phyloP scores from a whole-genome alignment of 306 rosid species.

The Cucurbita ficifolia region DNA sequence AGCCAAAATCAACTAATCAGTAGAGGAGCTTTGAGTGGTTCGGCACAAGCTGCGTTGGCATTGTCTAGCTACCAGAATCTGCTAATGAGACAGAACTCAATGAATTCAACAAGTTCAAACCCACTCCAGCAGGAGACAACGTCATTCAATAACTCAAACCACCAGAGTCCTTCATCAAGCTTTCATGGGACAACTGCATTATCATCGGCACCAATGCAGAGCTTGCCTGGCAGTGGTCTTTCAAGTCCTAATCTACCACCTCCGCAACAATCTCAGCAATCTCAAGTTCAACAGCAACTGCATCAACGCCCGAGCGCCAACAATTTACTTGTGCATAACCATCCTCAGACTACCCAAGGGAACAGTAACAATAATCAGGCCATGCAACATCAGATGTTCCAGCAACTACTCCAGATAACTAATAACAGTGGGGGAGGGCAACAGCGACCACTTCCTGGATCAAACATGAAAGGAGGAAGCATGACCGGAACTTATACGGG shows the following conservation, averaged over 20 bases:
- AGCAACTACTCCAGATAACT: conserved; percentile 55
- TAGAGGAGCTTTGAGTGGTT: conserved; percentile 58
- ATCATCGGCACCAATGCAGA: conserved; percentile 56
- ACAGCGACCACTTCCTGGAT: conserved; percentile 35
- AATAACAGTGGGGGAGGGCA: conserved; percentile 34
- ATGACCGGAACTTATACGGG: conserved; percentile 31
- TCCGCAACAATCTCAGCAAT: conserved; percentile 30
- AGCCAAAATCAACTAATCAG: conserved; percentile 40
- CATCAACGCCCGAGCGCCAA: conserved; percentile 53
- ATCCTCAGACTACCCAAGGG: conserved; percentile 16
- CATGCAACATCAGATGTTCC: conserved; percentile 64
- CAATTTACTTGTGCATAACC: conserved; percentile 38
- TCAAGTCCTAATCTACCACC: conserved; percentile 46
- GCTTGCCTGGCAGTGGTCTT: conserved; percentile 39
- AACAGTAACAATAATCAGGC: conserved; percentile 32
- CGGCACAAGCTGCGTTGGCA: conserved; percentile 68
- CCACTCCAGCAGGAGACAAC: conserved; percentile 67
- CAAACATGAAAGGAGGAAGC: conserved; percentile 48
- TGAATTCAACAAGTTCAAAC: conserved; percentile 53
- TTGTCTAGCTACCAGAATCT: conserved; percentile 58
- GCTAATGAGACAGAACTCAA: conserved; percentile 60
- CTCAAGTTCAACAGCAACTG: conserved; percentile 19
- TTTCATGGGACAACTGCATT: conserved; percentile 45
- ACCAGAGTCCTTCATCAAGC: conserved; percentile 55
- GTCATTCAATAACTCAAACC: conserved; percentile 50